phyloP scores from a whole-genome alignment of 257 asterid genomes.

The Fraxinus americana region DNA sequence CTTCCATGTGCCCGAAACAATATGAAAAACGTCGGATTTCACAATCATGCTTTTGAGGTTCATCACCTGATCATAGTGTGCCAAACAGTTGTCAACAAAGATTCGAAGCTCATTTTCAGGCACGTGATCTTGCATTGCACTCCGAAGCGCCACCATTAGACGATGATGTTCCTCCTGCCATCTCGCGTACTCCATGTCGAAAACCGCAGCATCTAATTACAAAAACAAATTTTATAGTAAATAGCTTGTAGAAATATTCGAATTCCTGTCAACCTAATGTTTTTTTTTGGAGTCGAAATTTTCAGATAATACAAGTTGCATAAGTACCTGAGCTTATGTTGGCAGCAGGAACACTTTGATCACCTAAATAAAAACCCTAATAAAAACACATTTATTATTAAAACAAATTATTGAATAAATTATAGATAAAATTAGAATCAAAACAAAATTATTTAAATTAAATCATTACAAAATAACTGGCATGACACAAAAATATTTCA shows the following conservation, averaged over 20 bases:
- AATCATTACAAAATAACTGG: not conserved
- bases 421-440: not conserved
- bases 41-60: slow-evolving; percentile 60
- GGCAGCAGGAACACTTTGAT: slow-evolving; percentile 51
- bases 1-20: slow-evolving; percentile 59
- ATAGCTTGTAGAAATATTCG: not conserved
- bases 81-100: slow-evolving; percentile 57
- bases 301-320: not conserved
- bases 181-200: slow-evolving; percentile 77
- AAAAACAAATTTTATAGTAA: no score
- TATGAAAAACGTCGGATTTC: slow-evolving; percentile 61
- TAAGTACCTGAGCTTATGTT: slow-evolving; percentile 61
- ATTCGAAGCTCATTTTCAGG: slow-evolving; percentile 71
- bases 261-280: not conserved
- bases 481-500: slow-evolving; percentile 10
- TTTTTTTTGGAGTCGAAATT: not conserved
- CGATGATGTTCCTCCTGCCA: slow-evolving; percentile 89
- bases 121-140: slow-evolving; percentile 59
- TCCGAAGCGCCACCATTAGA: slow-evolving; percentile 66
- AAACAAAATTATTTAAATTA: not conserved
- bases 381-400: slow-evolving; percentile 12
- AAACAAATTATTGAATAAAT: slow-evolving; percentile 13
- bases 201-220: slow-evolving; percentile 53
- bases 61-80: slow-evolving; percentile 62
- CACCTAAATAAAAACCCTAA: slow-evolving; percentile 71